Percentiles rank a stretch among this genome's conserved stretches.
phyloP scores from a whole-genome alignment of 768 basidiomycete genomes.

The Rhizopogon vesiculosus region DNA sequence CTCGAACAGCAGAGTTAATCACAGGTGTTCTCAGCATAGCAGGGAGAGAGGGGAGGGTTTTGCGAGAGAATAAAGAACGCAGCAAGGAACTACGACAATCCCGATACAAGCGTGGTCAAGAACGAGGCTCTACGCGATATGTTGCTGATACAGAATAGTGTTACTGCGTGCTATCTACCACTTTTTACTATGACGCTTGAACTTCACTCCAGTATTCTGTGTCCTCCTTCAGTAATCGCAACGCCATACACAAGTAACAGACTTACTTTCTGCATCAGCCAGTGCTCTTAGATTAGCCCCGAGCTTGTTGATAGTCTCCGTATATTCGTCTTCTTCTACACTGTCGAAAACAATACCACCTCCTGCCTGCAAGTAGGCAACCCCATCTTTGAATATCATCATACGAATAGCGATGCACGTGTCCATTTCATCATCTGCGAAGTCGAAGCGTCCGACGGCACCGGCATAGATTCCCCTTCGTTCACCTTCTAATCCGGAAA shows the following conservation, averaged over 20 bases:
- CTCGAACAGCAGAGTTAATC: slow-evolving; percentile 86
- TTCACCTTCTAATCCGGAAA: slow-evolving; percentile 83
- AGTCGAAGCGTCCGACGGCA: slow-evolving; percentile 97
- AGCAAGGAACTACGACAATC: slow-evolving; percentile 8
- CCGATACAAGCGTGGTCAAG: slow-evolving; percentile 1
- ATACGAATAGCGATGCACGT: slow-evolving; percentile 98
- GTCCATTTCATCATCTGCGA: slow-evolving; percentile 92
- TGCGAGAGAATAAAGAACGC: slow-evolving; percentile 30
- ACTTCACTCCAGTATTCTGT: slow-evolving; percentile 69
- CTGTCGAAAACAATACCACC: slow-evolving; percentile 98
- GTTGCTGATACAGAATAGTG: background rate
- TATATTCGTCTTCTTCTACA: slow-evolving; percentile 95
- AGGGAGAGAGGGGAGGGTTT: slow-evolving; percentile 65
- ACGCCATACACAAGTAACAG: background rate
- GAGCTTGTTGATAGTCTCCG: slow-evolving; percentile 94
- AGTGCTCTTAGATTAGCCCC: slow-evolving; percentile 82
- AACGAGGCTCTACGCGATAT: slow-evolving; percentile 1
- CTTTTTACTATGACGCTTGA: slow-evolving; percentile 41
- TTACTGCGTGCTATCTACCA: slow-evolving; percentile 15
- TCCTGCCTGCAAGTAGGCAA: slow-evolving; percentile 90
- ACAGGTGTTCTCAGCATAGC: slow-evolving; percentile 89
- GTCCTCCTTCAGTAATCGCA: slow-evolving; percentile 15
- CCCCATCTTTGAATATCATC: slow-evolving; percentile 93
- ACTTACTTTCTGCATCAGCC: slow-evolving; percentile 84
- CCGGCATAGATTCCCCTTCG: slow-evolving; percentile 94